Conservation (phyloP, 2,329 filamentous ascomycete species). For the Rhynchosporium agropyri region DNA sequence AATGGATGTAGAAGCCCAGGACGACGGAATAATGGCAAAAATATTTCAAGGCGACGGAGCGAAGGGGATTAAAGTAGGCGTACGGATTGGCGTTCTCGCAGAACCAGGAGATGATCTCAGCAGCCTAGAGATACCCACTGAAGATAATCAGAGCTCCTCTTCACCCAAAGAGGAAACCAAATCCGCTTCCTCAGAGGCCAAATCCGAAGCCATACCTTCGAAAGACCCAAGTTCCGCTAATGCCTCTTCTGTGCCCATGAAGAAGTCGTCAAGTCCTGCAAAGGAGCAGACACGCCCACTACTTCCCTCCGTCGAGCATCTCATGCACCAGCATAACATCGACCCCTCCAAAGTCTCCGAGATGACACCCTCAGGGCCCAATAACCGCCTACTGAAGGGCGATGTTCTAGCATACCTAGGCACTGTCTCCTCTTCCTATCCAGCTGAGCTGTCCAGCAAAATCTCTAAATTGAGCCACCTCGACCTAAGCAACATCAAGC, state of each 20-base stretch:
- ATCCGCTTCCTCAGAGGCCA: slow-evolving; percentile 30
- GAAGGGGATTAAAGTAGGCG: slow-evolving; percentile 77
- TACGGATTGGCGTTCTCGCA: slow-evolving; percentile 80
- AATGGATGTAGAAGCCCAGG: slow-evolving; percentile 93
- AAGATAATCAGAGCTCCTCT: slow-evolving; percentile 51
- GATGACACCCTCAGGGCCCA: slow-evolving; percentile 86
- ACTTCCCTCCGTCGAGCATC: slow-evolving; percentile 79
- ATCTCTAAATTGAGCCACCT: slow-evolving; percentile 79
- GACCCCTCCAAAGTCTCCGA: slow-evolving; percentile 74
- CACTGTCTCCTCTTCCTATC: slow-evolving; percentile 70
- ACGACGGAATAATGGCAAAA: slow-evolving; percentile 84
- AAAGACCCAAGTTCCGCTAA: slow-evolving; percentile 23
- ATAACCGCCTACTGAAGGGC: slow-evolving; percentile 88
- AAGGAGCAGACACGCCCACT: slow-evolving; percentile 72
- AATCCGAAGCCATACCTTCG: slow-evolving; percentile 28
- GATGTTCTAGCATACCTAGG: slow-evolving; percentile 92
- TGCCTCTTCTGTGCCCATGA: slow-evolving; percentile 33
- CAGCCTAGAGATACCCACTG: slow-evolving; percentile 73
- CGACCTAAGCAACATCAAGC: slow-evolving; percentile 93
- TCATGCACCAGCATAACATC: slow-evolving; percentile 79
- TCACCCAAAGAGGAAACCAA: slow-evolving; percentile 39
- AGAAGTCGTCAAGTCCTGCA: slow-evolving; percentile 50
- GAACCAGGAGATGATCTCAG: slow-evolving; percentile 79
- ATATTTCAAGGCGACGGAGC: slow-evolving; percentile 73
- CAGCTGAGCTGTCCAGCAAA: slow-evolving; percentile 68